phyloP scores from a whole-genome alignment of 2,329 filamentous ascomycete species.

The Penicillium sp. region DNA sequence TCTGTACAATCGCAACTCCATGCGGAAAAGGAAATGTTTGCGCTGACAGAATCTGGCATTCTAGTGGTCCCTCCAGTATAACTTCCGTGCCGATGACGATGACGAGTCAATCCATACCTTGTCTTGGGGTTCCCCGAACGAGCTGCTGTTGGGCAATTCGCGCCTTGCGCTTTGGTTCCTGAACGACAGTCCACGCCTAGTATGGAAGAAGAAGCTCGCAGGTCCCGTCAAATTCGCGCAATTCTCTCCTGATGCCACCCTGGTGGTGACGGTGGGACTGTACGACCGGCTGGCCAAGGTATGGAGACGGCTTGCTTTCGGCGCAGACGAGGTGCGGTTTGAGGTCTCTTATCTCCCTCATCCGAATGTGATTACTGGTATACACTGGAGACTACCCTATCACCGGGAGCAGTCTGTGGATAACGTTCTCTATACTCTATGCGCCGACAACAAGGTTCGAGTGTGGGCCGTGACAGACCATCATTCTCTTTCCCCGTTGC shows the following conservation, averaged over 20 bases:
- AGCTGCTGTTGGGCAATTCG: conserved; percentile 74
- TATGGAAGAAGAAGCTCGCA: conserved; percentile 74
- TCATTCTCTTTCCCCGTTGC: conserved; percentile 67
- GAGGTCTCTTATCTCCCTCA: conserved; percentile 90
- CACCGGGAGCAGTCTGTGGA: conserved; percentile 75
- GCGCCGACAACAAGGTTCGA: conserved; percentile 73
- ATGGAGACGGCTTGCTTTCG: conserved; percentile 85
- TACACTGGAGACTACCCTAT: conserved; percentile 81
- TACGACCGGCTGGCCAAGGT: conserved; percentile 86
- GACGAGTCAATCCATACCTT: conserved; percentile 54
- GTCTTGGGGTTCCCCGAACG: conserved; percentile 84
- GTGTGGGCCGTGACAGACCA: conserved; percentile 79
- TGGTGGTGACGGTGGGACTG: conserved; percentile 76
- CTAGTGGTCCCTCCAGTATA: conserved; percentile 59
- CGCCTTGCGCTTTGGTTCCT: conserved; percentile 67
- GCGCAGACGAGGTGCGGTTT: conserved; percentile 77
- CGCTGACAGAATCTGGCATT: conserved; percentile 19
- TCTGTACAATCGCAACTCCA: too few species aligned
- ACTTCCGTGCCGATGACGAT: conserved; percentile 46
- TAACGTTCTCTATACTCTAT: conserved; percentile 87
- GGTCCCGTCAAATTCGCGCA: conserved; percentile 69
- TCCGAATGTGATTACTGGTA: conserved; percentile 70
- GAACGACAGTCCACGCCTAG: conserved; percentile 45
- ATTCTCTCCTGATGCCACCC: conserved; percentile 81
- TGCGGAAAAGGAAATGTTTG: background rate